Percentiles rank a stretch among this genome's conserved stretches.
phyloP scores from a whole-genome alignment of 1,284 basidiomycete species.

The Hemileia vastatrix region DNA sequence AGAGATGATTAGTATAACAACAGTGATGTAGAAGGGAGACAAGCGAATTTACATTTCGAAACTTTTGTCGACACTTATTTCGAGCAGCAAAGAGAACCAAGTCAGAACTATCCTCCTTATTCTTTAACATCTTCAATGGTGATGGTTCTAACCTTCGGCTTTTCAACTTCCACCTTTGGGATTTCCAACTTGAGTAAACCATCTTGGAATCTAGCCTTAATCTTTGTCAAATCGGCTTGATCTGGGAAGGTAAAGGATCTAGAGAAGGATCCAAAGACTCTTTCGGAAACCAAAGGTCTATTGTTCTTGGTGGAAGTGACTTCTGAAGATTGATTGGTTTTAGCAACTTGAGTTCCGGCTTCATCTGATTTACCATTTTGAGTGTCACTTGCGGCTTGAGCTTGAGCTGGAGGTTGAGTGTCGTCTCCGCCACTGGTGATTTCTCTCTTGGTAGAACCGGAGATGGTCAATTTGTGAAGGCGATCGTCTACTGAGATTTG shows the following conservation, averaged over 20 bases:
- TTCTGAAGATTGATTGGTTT: not conserved
- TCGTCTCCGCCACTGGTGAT: conserved; percentile 12
- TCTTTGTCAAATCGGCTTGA: too few species aligned
- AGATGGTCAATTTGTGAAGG: conserved; percentile 29
- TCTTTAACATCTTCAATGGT: too few species aligned
- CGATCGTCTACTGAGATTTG: conserved; percentile 30
- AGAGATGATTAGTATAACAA: too few species aligned
- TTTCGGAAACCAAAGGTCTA: conserved; percentile 30
- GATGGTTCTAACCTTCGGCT: too few species aligned
- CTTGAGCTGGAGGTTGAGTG: conserved; percentile 1
- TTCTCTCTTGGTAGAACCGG: conserved; percentile 30
- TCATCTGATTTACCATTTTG: conserved; percentile 20
- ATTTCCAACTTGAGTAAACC: too few species aligned
- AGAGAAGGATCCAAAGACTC: conserved; percentile 31
- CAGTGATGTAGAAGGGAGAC: too few species aligned
- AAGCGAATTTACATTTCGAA: too few species aligned
- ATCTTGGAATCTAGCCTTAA: too few species aligned
- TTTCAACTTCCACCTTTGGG: too few species aligned
- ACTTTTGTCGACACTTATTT: too few species aligned
- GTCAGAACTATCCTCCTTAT: too few species aligned
- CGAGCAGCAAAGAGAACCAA: too few species aligned
- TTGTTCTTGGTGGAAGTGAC: conserved; percentile 16
- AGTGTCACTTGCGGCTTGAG: conserved; percentile 1
- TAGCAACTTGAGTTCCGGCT: not conserved
- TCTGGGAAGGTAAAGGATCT: conserved; percentile 33